Evolutionary conservation across 1,284 basidiomycete genomes (phyloP).

Genomic region (Rhodotorula sp.): DNA sequence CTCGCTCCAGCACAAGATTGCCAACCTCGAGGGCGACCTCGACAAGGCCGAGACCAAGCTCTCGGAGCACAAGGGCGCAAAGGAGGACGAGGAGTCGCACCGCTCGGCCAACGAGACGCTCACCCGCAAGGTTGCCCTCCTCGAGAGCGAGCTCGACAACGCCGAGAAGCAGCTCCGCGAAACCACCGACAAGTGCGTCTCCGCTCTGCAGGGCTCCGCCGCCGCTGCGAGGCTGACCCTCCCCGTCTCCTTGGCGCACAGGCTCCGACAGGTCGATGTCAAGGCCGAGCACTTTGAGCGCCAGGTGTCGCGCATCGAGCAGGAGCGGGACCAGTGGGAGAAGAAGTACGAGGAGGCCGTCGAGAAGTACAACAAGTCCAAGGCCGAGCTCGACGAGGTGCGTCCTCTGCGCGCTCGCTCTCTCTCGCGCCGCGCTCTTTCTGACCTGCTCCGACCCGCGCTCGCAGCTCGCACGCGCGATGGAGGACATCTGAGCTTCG

Average conservation of each 20-base stretch:
- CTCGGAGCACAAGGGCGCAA: conserved; percentile 66
- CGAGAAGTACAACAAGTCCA: conserved; percentile 75
- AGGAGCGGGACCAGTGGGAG: conserved; percentile 92
- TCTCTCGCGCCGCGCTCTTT: too few relatives aligned
- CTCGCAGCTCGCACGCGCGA: conserved; percentile 33
- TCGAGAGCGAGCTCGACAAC: conserved; percentile 93
- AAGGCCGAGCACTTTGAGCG: conserved; percentile 99
- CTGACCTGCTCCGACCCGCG: not conserved
- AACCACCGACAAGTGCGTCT: conserved; percentile 88
- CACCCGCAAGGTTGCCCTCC: conserved; percentile 79
- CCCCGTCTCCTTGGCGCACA: conserved; percentile 49
- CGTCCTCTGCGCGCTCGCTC: conserved; percentile 61
- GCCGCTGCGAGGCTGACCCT: not conserved
- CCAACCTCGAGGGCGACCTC: conserved; percentile 68
- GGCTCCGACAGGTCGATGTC: conserved; percentile 94
- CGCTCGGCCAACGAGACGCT: conserved; percentile 76
- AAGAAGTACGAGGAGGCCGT: conserved; percentile 75
- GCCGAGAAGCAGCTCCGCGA: conserved; percentile 98
- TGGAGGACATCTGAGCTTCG: conserved; percentile 39
- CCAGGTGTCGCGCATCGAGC: conserved; percentile 80
- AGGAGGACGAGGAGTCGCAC: conserved; percentile 71
- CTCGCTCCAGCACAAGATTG: conserved; percentile 77
- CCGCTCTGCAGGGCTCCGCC: too few relatives aligned
- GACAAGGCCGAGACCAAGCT: conserved; percentile 77
- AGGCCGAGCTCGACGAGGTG: conserved; percentile 86